Conservation (phyloP, 1,284 basidiomycete genomes). For the Moesziomyces sp. region DNA sequence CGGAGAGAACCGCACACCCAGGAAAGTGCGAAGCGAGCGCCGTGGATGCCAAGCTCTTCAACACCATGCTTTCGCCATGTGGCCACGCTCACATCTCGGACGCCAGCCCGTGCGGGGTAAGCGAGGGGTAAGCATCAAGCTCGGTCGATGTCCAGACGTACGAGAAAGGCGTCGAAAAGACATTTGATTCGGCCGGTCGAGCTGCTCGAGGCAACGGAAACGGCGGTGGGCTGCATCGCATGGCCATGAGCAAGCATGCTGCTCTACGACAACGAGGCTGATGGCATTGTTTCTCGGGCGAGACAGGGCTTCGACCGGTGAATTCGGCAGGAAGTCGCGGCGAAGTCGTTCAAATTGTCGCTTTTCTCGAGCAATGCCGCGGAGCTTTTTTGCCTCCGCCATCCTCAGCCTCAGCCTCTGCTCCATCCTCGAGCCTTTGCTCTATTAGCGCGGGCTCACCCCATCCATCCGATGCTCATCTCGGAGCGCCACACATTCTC, state of each 20-base stretch:
- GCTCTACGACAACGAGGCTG: not conserved
- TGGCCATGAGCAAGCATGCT: not conserved
- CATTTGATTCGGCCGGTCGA: not conserved
- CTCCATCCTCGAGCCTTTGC: too few relatives aligned
- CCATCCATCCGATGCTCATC: not conserved
- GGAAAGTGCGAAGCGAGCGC: not conserved
- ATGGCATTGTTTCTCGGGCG: not conserved
- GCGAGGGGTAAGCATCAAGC: not conserved
- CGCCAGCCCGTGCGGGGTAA: too few relatives aligned
- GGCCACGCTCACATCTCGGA: too few relatives aligned
- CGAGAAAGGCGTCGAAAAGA: not conserved
- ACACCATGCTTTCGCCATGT: not conserved
- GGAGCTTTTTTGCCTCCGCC: not conserved
- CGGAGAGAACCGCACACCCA: not conserved
- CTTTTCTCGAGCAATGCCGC: not conserved
- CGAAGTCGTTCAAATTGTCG: not conserved
- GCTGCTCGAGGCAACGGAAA: not conserved
- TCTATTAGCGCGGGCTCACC: not conserved
- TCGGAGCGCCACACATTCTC: not conserved
- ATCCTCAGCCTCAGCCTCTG: too few relatives aligned
- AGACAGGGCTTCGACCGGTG: not conserved
- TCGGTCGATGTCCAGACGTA: not conserved
- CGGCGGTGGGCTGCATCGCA: not conserved
- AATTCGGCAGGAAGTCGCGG: slow-evolving; percentile 1
- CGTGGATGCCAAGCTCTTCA: not conserved